Percentiles rank a stretch among this genome's conserved stretches.
Conservation (phyloP, 352 stramenopile genomes). For the Hyaloperonospora arabidopsidis region DNA sequence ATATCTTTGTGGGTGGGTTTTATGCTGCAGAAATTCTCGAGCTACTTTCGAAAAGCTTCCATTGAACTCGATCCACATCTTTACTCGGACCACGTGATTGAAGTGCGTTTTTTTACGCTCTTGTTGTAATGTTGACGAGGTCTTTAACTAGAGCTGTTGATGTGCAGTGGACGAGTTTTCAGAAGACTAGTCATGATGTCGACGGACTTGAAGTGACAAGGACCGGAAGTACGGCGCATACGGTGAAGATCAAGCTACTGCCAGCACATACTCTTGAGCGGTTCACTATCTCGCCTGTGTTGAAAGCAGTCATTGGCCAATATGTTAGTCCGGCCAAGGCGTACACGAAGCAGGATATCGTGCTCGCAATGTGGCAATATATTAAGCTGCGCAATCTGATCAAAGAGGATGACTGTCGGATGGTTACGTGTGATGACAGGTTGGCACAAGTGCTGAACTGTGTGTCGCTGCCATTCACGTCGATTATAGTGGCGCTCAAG, state of each 20-base stretch:
- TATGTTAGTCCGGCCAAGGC: slow-evolving; percentile 39
- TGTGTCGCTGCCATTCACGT: slow-evolving; percentile 61
- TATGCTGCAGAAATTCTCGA: slow-evolving; percentile 56
- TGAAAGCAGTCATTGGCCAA: slow-evolving; percentile 33
- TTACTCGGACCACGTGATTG: slow-evolving; percentile 61
- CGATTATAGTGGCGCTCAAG: slow-evolving; percentile 58
- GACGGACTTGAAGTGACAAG: slow-evolving; percentile 52
- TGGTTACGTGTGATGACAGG: slow-evolving; percentile 52
- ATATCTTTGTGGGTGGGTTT: background rate
- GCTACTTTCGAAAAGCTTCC: slow-evolving; percentile 66
- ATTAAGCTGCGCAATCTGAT: slow-evolving; percentile 69
- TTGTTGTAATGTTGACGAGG: background rate
- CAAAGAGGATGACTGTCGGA: slow-evolving; percentile 73
- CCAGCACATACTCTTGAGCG: slow-evolving; percentile 47
- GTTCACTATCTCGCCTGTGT: slow-evolving; percentile 45
- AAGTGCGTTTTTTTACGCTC: slow-evolving; percentile 22
- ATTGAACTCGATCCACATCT: slow-evolving; percentile 64
- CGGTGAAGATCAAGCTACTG: slow-evolving; percentile 60
- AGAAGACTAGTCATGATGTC: slow-evolving; percentile 58
- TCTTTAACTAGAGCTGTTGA: background rate
- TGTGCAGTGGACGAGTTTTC: slow-evolving; percentile 65
- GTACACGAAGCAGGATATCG: slow-evolving; percentile 61
- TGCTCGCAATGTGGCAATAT: slow-evolving; percentile 73
- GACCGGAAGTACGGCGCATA: slow-evolving; percentile 39
- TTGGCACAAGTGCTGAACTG: slow-evolving; percentile 54